Conservation (phyloP, 2,329 filamentous ascomycete species). For the Cadophora malorum region DNA sequence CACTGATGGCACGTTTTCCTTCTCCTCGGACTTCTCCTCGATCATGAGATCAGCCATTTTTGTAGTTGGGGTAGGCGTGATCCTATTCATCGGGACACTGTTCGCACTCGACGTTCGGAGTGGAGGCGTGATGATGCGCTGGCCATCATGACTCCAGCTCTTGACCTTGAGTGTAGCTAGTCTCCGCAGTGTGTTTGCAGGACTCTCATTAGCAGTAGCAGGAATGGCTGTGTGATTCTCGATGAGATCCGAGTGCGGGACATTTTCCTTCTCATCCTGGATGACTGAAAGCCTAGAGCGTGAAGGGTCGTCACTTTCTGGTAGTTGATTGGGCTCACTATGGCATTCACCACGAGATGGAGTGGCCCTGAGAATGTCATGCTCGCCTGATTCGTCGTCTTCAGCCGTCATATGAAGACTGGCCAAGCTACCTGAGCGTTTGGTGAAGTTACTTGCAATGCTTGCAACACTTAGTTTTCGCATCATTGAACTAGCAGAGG, state of each 20-base stretch:
- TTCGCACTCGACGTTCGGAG: constrained; percentile 42
- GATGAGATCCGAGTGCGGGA: constrained; percentile 29
- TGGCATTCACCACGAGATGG: constrained; percentile 29
- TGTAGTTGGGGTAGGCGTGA: constrained; percentile 20
- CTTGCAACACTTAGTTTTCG: constrained; percentile 85
- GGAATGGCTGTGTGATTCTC: constrained; percentile 31
- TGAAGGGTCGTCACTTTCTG: constrained; percentile 33
- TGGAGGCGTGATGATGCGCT: constrained; percentile 38
- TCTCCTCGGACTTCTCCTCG: constrained; percentile 39
- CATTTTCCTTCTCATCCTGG: constrained; percentile 42
- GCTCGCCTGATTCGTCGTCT: constrained; percentile 33
- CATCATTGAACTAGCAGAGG: constrained; percentile 86
- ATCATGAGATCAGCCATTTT: constrained; percentile 29
- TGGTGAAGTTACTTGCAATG: constrained; percentile 77
- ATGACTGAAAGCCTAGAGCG: constrained; percentile 40
- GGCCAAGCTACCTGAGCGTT: constrained; percentile 59
- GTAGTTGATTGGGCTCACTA: constrained; percentile 27
- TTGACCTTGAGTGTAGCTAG: constrained; percentile 39
- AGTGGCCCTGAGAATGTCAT: constrained; percentile 29
- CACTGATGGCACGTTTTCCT: constrained; percentile 36
- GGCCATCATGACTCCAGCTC: constrained; percentile 41
- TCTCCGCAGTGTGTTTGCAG: constrained; percentile 34
- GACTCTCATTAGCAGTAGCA: constrained; percentile 31
- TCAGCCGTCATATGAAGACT: constrained; percentile 40
- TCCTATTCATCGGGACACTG: constrained; percentile 27